These are phyloP conservation scores for Penicillium sumatraense DNA, from an alignment of 2,329 filamentous ascomycete species.

Conservation along the genomic window DNA sequence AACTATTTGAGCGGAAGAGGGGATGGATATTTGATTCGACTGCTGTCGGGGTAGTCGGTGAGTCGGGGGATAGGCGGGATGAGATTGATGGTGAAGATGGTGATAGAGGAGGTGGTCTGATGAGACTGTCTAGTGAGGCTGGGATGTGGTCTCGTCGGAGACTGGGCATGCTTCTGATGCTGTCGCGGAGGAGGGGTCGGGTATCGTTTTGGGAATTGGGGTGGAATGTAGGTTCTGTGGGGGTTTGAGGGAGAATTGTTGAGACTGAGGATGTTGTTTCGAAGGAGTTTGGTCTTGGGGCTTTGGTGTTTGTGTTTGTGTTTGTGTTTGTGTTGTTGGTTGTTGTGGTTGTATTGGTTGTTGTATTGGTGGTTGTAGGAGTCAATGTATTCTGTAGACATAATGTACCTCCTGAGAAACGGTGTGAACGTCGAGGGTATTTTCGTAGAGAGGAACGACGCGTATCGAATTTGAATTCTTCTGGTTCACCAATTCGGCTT, in stretches of 20 bases:
- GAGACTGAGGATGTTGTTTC: constrained; percentile 23
- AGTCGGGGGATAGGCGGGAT: constrained; percentile 14
- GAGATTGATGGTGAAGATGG: constrained; percentile 16
- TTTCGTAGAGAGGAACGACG: constrained; percentile 31
- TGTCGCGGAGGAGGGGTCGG: constrained; percentile 19
- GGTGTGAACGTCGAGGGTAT: constrained; percentile 32
- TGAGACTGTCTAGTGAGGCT: constrained; percentile 32
- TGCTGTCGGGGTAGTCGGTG: constrained; percentile 18
- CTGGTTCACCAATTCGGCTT: constrained; percentile 13
- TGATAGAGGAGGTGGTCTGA: constrained; percentile 14
- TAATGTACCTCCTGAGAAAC: constrained; percentile 37
- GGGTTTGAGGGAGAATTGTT: constrained; percentile 11
- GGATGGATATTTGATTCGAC: constrained; percentile 62
- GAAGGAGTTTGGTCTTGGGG: constrained; percentile 18
- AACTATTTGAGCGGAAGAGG: constrained; percentile 60
- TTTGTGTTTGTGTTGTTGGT: neutral
- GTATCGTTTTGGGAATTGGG: constrained; percentile 10
- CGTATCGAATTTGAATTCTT: constrained; percentile 22
- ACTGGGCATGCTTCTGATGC: constrained; percentile 27
- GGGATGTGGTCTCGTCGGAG: constrained; percentile 25
- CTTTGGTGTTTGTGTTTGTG: neutral
- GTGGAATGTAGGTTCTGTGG: constrained; percentile 10
- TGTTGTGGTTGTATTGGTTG: constrained; percentile 15
- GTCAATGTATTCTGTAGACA: constrained; percentile 26
- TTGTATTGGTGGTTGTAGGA: constrained; percentile 12